Evolutionary conservation across 768 basidiomycete species (phyloP).

Genomic region (Suillus discolor): DNA sequence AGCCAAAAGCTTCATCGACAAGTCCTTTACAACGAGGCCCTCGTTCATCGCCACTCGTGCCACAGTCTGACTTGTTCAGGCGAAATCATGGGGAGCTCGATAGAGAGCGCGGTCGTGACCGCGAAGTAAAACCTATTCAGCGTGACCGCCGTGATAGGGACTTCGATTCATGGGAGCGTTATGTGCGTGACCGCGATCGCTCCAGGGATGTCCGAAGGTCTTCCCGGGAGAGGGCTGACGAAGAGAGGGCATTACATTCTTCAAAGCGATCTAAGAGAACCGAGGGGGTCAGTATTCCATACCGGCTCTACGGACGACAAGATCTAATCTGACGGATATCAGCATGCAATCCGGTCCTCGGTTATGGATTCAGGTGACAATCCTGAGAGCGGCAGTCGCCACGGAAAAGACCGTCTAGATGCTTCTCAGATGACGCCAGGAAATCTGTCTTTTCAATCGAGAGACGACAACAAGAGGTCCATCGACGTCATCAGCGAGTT

Average conservation of each 20-base stretch:
- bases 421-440: not conserved
- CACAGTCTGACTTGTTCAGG: slow-evolving; percentile 48
- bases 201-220: slow-evolving; percentile 14
- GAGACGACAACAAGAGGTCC: not conserved
- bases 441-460: not conserved
- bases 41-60: slow-evolving; percentile 40
- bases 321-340: slow-evolving; percentile 15
- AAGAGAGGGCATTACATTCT: slow-evolving; percentile 25
- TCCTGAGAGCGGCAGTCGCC: not conserved
- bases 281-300: slow-evolving; percentile 28
- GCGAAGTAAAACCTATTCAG: slow-evolving; percentile 21
- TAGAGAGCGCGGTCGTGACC: slow-evolving; percentile 24
- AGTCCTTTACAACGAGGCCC: slow-evolving; percentile 22
- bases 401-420: not conserved
- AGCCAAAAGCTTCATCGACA: slow-evolving; percentile 18
- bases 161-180: slow-evolving; percentile 23
- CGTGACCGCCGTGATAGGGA: slow-evolving; percentile 27
- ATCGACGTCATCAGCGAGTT: slow-evolving; percentile 28
- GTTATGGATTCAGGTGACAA: not conserved
- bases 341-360: slow-evolving; percentile 1
- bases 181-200: slow-evolving; percentile 22
- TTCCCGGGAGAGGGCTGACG: slow-evolving; percentile 29
- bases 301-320: not conserved
- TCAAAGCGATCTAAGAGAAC: slow-evolving; percentile 29
- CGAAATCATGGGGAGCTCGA: slow-evolving; percentile 27